Base-by-base conservation (phyloP, 129 eudicot genomes). In the Flaveria brownii region DNA sequence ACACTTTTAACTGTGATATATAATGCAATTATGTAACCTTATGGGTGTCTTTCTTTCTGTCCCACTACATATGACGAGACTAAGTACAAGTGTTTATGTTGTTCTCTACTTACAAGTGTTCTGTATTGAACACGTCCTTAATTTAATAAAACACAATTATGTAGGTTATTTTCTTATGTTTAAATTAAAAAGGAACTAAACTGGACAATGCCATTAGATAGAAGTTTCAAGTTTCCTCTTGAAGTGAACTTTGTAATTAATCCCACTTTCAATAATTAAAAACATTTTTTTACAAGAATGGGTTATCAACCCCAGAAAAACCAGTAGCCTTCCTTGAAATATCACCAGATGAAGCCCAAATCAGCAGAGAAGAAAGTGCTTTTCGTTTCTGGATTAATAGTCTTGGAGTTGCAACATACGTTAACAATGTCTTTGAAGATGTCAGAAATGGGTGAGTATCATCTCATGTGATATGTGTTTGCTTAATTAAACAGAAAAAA, bases 321-420 rank as follows among this genome's bases (percentile, higher is more conserved):
- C 91, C 90, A 72, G 90, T 91, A 81, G 87, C 98, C 43, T 90
- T 91, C 57, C 91, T 93, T 45, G 98, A 93, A 81, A 84, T 78
- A 51, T 85, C 87, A 75, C 88, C 97, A 50, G 97, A 91, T 69
- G 98, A 91, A 60, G 73, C 97, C 41, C 93, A 85, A 66, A 75
- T 87, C 36, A 88, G 86, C 41, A 89, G 98, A 82, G 98, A 93
- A 83, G 98, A 93, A 86, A 87, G 85, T 66, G 92, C 90, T 33
- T 93, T 93, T 77, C 98, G 98, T 43, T 88, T 93, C 81, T 93
- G 98, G 98, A 84, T 93, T 57, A 93, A 93, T 73, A 93, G 96
- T 84, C 88, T 93, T 73, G 98, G 92, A 60, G 86, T 87, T 77
- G 88, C 92, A 74, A 61, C 91, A 42, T 91, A 84, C 77, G 87